A percentile compares a stretch with the other conserved stretches of the same genome.
phyloP scores from a whole-genome alignment of 2,329 filamentous ascomycete species.

The Penicillium sclerotiorum region DNA sequence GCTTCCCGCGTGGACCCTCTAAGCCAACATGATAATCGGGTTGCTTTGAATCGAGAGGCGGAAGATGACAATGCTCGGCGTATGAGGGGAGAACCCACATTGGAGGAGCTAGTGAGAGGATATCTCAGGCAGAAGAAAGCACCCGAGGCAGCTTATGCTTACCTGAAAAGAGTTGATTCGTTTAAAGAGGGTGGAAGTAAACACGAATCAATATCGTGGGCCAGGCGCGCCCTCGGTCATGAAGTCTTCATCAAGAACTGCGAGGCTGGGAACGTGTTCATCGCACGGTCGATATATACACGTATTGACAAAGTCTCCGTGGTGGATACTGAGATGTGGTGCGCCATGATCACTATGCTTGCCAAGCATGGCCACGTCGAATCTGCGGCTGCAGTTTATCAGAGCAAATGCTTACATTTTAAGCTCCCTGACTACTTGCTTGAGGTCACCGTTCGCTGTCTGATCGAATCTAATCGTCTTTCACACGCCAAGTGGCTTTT shows the following conservation, averaged over 20 bases:
- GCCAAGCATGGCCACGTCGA: conserved; percentile 41
- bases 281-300: conserved; percentile 41
- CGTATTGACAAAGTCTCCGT: conserved; percentile 36
- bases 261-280: conserved; percentile 39
- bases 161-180: no score
- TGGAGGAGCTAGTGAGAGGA: conserved; percentile 25
- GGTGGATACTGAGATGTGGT: conserved; percentile 40
- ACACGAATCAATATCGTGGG: conserved; percentile 27
- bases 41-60: conserved; percentile 16
- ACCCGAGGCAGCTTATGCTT: conserved; percentile 42
- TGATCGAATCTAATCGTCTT: conserved; percentile 42
- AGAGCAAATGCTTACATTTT: conserved; percentile 32
- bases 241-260: conserved; percentile 41
- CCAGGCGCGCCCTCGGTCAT: conserved; percentile 33
- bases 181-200: no score
- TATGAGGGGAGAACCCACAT: conserved; percentile 8
- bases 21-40: background rate
- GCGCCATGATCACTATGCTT: conserved; percentile 38
- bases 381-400: conserved; percentile 36
- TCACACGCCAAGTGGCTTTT: conserved; percentile 41
- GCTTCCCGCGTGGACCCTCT: background rate
- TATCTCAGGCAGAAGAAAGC: conserved; percentile 31
- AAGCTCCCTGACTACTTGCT: conserved; percentile 33
- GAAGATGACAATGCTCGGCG: conserved; percentile 6
- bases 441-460: conserved; percentile 39